A percentile compares a stretch with the other conserved stretches of the same genome.
Conservation (phyloP, 257 asterid genomes). For the Jaltomata sinuosa region DNA sequence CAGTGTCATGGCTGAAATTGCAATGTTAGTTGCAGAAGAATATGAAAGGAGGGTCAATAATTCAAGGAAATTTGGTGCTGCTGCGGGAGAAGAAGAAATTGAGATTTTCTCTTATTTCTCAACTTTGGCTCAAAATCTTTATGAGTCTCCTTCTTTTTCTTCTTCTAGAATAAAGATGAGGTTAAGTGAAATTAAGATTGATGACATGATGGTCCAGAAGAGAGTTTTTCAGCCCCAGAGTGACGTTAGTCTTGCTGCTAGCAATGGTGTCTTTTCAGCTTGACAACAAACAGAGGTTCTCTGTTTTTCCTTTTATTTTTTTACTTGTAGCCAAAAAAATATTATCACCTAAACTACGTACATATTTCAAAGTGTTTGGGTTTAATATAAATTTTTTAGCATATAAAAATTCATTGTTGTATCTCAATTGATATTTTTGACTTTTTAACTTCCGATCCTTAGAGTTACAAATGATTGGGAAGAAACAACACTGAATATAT, state of each 20-base stretch:
- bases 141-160: conserved; percentile 9
- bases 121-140: conserved; percentile 18
- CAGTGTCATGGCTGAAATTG: conserved; percentile 54
- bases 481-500: too few relatives aligned
- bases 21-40: conserved; percentile 75
- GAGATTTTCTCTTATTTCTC: conserved; percentile 33
- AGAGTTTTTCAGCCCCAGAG: neutral
- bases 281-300: neutral
- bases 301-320: neutral
- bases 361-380: too few relatives aligned
- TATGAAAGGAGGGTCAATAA: conserved; percentile 57
- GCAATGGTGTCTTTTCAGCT: neutral
- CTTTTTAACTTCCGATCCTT: too few relatives aligned
- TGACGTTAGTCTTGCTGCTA: neutral
- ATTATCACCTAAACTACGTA: too few relatives aligned
- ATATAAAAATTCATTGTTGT: too few relatives aligned
- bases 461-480: too few relatives aligned
- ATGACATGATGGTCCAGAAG: neutral
- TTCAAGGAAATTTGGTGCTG: conserved; percentile 38
- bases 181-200: neutral
- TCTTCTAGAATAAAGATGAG: neutral
- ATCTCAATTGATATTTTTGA: too few relatives aligned
- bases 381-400: too few relatives aligned
- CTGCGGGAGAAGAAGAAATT: conserved; percentile 23
- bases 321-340: too few relatives aligned